A percentile compares a stretch with the other conserved stretches of the same genome.
These are phyloP conservation scores for Alloteropsis angusta DNA, from an alignment of 202 grass and related monocot species.

Conservation along the genomic window DNA sequence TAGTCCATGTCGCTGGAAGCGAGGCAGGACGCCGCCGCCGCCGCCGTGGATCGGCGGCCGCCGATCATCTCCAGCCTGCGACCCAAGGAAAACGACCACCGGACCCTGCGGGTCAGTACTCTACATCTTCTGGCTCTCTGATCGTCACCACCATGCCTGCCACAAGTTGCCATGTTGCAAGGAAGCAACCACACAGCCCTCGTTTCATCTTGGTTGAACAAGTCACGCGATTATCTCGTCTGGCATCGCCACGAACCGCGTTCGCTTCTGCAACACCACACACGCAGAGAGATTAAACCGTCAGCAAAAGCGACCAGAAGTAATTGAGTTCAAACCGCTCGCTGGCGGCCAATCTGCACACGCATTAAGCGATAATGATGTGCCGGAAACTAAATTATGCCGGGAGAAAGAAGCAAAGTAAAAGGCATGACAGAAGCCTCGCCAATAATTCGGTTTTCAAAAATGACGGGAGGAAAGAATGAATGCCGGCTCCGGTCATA, in stretches of 20 bases:
- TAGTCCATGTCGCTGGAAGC: neutral
- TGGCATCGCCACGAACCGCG: conserved; percentile 67
- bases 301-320: neutral
- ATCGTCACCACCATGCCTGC: neutral
- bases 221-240: conserved; percentile 69
- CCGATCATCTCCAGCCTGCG: conserved; percentile 8
- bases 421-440: neutral
- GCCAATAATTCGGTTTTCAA: neutral
- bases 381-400: neutral
- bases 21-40: conserved; percentile 8
- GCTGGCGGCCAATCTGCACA: neutral
- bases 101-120: neutral
- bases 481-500: neutral
- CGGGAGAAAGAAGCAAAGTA: neutral
- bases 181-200: neutral
- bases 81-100: neutral
- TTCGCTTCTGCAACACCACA: conserved; percentile 66
- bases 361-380: conserved; percentile 19
- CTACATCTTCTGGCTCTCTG: conserved; percentile 2
- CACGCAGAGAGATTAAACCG: neutral
- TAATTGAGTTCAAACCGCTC: neutral
- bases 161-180: neutral
- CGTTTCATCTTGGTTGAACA: neutral
- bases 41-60: neutral
- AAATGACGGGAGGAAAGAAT: neutral